phyloP scores from a whole-genome alignment of 2,329 filamentous ascomycete genomes.

The Botryotinia convoluta region DNA sequence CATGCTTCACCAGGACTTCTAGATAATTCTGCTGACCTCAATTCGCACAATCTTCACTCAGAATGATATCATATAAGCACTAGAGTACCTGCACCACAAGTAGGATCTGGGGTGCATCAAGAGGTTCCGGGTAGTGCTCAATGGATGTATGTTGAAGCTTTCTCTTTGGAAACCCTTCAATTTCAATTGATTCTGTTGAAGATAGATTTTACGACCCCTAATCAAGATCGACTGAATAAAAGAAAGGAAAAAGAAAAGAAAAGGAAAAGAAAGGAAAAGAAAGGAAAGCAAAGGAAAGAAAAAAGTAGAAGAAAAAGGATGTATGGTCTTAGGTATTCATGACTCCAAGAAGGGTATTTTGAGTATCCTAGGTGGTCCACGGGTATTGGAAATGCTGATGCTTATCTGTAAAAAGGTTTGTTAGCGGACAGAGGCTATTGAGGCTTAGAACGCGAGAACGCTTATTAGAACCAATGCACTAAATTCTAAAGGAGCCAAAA shows the following conservation, averaged over 20 bases:
- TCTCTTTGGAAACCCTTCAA: not conserved
- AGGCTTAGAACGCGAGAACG: not conserved
- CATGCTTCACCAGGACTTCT: not conserved
- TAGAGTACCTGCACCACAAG: not conserved
- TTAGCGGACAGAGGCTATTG: not conserved
- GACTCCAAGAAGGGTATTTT: not conserved
- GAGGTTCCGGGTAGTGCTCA: not conserved
- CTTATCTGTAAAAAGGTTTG: not conserved
- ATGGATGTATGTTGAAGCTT: no score
- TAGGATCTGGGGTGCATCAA: not conserved
- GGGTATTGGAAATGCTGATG: not conserved
- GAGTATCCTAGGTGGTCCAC: not conserved
- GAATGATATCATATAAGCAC: not conserved
- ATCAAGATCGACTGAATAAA: not conserved
- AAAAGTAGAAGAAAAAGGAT: not conserved
- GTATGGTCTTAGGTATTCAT: not conserved
- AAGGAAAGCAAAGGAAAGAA: not conserved
- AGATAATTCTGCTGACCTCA: not conserved
- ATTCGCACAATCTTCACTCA: not conserved
- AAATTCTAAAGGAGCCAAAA: not conserved
- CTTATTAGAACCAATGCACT: not conserved
- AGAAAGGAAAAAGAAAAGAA: not conserved
- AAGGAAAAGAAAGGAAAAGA: no score
- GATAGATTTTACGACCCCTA: not conserved
- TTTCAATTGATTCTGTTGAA: not conserved